Evolutionary conservation across 73 alveolate species (phyloP).

Genomic region (Breviolum minutum): DNA sequence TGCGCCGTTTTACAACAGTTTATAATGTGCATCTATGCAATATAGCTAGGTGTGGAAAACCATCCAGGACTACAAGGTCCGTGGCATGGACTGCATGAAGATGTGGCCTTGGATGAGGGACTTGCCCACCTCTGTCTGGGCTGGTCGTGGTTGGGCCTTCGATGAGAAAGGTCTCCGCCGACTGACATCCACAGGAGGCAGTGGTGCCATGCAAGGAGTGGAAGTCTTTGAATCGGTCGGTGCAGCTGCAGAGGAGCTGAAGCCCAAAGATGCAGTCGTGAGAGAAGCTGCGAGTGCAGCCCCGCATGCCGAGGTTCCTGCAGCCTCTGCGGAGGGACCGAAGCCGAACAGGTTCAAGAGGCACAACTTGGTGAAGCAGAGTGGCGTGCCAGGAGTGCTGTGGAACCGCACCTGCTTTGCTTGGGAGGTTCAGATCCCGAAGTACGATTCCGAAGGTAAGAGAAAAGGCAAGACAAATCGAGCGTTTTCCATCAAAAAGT

Average conservation of each 20-base stretch:
- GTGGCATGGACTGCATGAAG: constrained; percentile 20
- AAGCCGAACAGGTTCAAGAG: no score
- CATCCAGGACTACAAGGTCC: background rate
- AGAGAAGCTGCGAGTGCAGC: background rate
- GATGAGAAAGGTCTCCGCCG: constrained; percentile 6
- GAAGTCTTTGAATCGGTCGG: constrained; percentile 16
- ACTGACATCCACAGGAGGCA: background rate
- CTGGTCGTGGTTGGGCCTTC: constrained; percentile 33
- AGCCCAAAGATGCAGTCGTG: background rate
- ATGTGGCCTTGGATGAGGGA: constrained; percentile 67
- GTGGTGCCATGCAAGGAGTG: constrained; percentile 43
- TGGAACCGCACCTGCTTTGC: no score
- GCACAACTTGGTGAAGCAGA: no score
- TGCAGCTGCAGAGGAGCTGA: background rate
- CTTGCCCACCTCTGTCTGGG: constrained; percentile 4
- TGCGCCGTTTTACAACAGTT: no score
- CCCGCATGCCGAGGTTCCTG: background rate
- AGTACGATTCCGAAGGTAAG: no score
- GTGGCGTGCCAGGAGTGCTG: no score
- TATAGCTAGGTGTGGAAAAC: no score
- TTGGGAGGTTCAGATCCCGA: no score
- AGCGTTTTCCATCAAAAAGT: no score
- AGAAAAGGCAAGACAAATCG: no score
- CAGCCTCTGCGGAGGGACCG: background rate
- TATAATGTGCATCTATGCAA: no score